Evolutionary conservation across 345 rosid species (phyloP).

Genomic region (Gossypium ekmanianum): DNA sequence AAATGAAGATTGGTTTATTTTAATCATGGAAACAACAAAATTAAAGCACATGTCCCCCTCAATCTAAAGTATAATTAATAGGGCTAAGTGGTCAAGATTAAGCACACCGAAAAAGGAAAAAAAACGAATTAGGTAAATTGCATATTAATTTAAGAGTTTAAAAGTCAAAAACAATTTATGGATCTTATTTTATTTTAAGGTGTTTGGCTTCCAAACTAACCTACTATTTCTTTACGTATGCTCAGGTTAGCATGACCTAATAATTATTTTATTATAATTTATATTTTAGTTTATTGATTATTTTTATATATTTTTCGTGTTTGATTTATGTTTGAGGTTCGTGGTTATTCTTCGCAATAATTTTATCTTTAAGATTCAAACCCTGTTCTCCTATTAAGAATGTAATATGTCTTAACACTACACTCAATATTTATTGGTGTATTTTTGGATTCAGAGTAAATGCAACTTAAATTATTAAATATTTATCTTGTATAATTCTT

Average conservation of each 20-base stretch:
- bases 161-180: background rate
- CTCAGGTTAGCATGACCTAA: background rate
- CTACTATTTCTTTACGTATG: background rate
- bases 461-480: too few species aligned
- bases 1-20: background rate
- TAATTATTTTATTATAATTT: too few species aligned
- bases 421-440: too few species aligned
- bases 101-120: background rate
- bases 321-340: too few species aligned
- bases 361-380: too few species aligned
- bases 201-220: background rate
- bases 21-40: background rate
- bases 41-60: background rate
- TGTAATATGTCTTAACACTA: too few species aligned
- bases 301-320: too few species aligned
- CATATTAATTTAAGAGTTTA: background rate
- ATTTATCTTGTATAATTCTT: too few species aligned
- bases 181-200: background rate
- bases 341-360: too few species aligned
- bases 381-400: accelerated
- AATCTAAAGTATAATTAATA: background rate
- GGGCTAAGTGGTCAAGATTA: background rate
- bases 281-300: too few species aligned
- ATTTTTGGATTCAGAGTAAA: too few species aligned
- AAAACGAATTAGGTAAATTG: background rate